These are phyloP conservation scores for Aspergillus sp. DNA, from an alignment of 2,329 filamentous ascomycete genomes.

Conservation along the genomic window DNA sequence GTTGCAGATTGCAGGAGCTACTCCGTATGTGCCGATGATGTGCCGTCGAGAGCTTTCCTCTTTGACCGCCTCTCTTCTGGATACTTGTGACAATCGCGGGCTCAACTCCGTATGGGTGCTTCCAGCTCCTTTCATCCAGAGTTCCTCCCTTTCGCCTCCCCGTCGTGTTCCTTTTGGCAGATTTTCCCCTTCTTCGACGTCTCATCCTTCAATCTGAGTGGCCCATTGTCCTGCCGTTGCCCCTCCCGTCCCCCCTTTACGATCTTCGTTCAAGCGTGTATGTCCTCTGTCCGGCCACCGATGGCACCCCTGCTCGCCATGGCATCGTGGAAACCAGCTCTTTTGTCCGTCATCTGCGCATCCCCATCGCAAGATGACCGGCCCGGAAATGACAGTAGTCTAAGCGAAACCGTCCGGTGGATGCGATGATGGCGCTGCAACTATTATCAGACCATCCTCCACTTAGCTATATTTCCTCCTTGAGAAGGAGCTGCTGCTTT, in stretches of 20 bases:
- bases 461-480: slow-evolving; percentile 15
- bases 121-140: slow-evolving; percentile 9
- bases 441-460: slow-evolving; percentile 20
- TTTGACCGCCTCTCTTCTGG: slow-evolving; percentile 22
- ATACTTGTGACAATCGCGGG: slow-evolving; percentile 5
- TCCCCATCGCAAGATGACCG: slow-evolving; percentile 19
- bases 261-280: slow-evolving; percentile 18
- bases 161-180: slow-evolving; percentile 15
- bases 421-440: slow-evolving; percentile 20
- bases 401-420: slow-evolving; percentile 20
- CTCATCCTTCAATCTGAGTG: slow-evolving; percentile 17
- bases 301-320: slow-evolving; percentile 25
- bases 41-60: slow-evolving; percentile 10
- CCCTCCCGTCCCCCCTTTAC: slow-evolving; percentile 19
- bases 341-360: slow-evolving; percentile 17
- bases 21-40: slow-evolving; percentile 15
- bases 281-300: slow-evolving; percentile 19
- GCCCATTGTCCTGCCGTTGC: slow-evolving; percentile 18
- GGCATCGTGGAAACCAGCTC: slow-evolving; percentile 14
- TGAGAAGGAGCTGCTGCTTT: slow-evolving; percentile 15
- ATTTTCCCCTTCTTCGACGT: slow-evolving; percentile 13
- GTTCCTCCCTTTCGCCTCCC: slow-evolving; percentile 7
- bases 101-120: slow-evolving; percentile 9
- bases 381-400: slow-evolving; percentile 26
- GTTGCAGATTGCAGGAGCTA: slow-evolving; percentile 15